Base-by-base conservation (phyloP, 2,329 filamentous ascomycete genomes). In the Penicillium italicum region DNA sequence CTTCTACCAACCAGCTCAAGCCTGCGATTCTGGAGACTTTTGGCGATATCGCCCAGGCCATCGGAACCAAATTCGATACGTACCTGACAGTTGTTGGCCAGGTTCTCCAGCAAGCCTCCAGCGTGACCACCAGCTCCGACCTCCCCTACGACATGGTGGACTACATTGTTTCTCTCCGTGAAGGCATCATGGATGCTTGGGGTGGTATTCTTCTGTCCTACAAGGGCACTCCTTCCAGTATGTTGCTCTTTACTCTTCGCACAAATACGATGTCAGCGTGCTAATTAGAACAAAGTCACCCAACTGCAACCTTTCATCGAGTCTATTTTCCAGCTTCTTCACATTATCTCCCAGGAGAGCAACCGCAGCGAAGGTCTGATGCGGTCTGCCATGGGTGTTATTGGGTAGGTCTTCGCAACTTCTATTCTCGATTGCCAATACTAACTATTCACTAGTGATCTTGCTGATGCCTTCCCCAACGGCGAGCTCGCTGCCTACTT, bases 101-200 rank as follows among this genome's bases (percentile, higher is more conserved):
- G 72, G 93, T 99, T 16, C 82, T 99, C 61, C 91, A 97, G 76
- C 93, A 97, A 74, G 94, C 94, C 53, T 89, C 91, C 18, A 86
- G 83, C 42, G 91, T 99, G 54, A 89, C 87, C 31, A 85, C 90
- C 40, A 85, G 85, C 54, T 82, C 86, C 28, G 91, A 97, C 63
- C 87, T 89, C 56, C 89, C 89, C 48, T 94, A 92, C 66, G 94
- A 99, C 76, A 96, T 97, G 89, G 87, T 92, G 55, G 93, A 97
- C 76, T 99, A 99, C 72, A 88, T 99, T 65, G 85, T 96, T 62
- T 96, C 92, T 20, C 83, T 99, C 46, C 88, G 94, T 51, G 95
- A 99, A 72, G 94, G 93, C 65, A 97, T 99, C 64, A 96, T 97
- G 88, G 94, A 99, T 80, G 94, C 94, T 33, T 99, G 95, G 92